Conservation (phyloP, 805 yeast species). For the Metschnikowia dekortorum region DNA sequence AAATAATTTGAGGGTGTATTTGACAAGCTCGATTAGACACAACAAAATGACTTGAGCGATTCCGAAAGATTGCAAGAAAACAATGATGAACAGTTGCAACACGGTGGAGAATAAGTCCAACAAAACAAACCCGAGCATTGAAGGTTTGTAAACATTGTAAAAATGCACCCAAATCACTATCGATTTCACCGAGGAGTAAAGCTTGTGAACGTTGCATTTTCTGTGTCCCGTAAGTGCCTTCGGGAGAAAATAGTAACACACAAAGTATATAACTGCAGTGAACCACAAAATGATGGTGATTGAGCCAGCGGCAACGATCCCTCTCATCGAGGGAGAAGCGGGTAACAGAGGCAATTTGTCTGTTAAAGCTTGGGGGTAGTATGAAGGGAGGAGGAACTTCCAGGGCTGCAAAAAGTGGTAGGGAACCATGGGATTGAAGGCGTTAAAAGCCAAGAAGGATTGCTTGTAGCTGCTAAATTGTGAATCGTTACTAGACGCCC, state of each 20-base stretch:
- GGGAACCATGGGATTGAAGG: constrained; percentile 23
- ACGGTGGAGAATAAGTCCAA: constrained; percentile 32
- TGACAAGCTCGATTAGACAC: constrained; percentile 31
- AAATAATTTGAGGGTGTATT: constrained; percentile 18
- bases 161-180: constrained; percentile 45
- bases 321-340: neutral
- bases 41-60: constrained; percentile 40
- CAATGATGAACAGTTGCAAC: constrained; percentile 36
- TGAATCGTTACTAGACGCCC: constrained; percentile 17
- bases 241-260: constrained; percentile 11
- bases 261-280: constrained; percentile 8
- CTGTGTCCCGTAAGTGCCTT: constrained; percentile 16
- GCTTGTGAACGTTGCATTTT: constrained; percentile 21
- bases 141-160: constrained; percentile 43
- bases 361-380: neutral
- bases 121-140: constrained; percentile 33
- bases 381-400: neutral
- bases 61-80: constrained; percentile 42
- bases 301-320: constrained; percentile 18
- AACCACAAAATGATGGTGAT: constrained; percentile 22
- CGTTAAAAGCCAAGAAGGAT: constrained; percentile 15
- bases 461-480: constrained; percentile 14
- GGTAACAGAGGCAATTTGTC: neutral
- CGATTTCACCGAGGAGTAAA: constrained; percentile 46
- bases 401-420: constrained; percentile 22